A percentile compares a stretch with the other conserved stretches of the same genome.
Conservation (phyloP, 202 grass and related monocot genomes). For the Setaria viridis region DNA sequence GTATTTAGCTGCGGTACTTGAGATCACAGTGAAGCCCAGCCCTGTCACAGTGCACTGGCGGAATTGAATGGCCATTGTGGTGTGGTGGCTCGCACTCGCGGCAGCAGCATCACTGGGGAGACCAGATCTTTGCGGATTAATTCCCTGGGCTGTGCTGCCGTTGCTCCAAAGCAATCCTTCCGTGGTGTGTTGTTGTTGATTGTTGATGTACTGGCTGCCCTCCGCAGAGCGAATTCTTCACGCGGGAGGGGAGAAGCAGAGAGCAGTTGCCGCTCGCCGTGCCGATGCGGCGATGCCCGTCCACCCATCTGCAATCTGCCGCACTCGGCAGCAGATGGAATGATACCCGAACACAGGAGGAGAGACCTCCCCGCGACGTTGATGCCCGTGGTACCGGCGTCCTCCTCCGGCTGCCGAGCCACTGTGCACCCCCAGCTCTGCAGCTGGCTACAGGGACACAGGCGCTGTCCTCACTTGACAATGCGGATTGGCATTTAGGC, state of each 20-base stretch:
- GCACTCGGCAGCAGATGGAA: no score
- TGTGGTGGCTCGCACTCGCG: not conserved
- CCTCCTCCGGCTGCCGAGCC: no score
- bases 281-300: no score
- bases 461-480: no score
- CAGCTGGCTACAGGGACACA: no score
- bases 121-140: not conserved
- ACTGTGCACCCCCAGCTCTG: no score
- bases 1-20: constrained; percentile 1
- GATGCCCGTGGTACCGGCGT: no score
- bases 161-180: not conserved
- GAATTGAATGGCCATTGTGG: not conserved
- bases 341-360: no score
- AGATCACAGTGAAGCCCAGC: not conserved
- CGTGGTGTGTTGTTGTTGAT: not conserved
- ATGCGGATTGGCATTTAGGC: no score
- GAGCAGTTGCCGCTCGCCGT: not conserved
- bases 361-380: no score
- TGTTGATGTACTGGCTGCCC: not conserved
- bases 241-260: not conserved
- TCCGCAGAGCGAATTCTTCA: not conserved
- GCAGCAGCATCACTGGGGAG: not conserved
- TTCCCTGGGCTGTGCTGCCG: not conserved
- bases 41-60: not conserved
- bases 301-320: no score